These are phyloP conservation scores for Cytospora chrysosperma DNA, from an alignment of 2,329 filamentous ascomycete genomes.

Conservation along the genomic window DNA sequence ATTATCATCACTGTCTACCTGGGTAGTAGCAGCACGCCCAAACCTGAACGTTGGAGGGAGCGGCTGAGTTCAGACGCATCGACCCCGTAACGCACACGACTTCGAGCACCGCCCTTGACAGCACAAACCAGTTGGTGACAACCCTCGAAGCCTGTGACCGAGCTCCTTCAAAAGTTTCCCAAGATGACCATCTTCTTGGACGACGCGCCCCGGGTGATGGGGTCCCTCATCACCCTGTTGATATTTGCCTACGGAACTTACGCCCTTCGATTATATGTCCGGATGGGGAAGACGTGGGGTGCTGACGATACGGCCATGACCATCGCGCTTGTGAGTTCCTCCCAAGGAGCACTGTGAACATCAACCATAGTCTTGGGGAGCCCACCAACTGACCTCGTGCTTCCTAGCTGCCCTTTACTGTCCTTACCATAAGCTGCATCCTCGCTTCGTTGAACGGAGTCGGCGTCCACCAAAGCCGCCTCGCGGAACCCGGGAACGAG, in stretches of 20 bases:
- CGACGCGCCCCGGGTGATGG: constrained; percentile 17
- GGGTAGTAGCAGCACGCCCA: not conserved
- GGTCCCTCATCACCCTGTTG: constrained; percentile 11
- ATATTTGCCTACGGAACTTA: constrained; percentile 14
- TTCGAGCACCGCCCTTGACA: not conserved
- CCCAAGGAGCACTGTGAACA: not conserved
- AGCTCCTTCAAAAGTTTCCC: not conserved
- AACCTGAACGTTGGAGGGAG: not conserved
- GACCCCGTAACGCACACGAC: not conserved
- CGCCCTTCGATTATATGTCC: constrained; percentile 15
- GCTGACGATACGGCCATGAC: constrained; percentile 20
- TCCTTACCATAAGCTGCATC: constrained; percentile 18
- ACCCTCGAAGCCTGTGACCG: not conserved
- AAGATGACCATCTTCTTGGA: constrained; percentile 20
- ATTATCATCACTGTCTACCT: not conserved
- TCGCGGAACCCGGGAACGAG: constrained; percentile 7
- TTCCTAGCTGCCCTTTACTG: constrained; percentile 13
- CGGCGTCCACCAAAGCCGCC: constrained; percentile 11
- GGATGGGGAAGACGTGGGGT: constrained; percentile 18
- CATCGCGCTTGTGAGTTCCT: constrained; percentile 10
- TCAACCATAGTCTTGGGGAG: not conserved
- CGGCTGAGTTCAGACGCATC: not conserved
- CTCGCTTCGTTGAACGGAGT: constrained; percentile 18
- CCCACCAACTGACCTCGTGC: not conserved
- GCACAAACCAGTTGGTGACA: not conserved